Evolutionary conservation across 2,329 filamentous ascomycete species (phyloP), one percentile per base, ranked within the genome.

Genomic region (Hypoxylon sp.): DNA sequence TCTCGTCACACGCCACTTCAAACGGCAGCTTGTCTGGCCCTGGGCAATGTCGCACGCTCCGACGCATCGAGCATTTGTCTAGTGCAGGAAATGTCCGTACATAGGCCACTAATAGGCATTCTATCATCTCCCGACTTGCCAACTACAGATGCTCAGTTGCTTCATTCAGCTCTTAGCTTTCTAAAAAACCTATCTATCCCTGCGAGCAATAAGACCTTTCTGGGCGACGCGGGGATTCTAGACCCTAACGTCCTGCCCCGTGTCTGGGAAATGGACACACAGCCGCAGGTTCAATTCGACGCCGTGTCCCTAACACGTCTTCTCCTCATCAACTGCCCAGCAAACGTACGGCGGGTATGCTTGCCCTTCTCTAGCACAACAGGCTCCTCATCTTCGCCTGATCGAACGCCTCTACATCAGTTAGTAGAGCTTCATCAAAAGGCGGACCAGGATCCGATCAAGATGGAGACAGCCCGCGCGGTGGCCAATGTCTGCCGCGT

Each of bases 181-280:
- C 83, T 90, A 65, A 90, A 89, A 76, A 91, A 91, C 75, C 84
- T 91, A 7, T 86, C 88, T 25, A 87, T 91, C 55, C 86, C 88
- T 0, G 62, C 78, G 0, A 74, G 76, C 25, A 90, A 90, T 77
- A 90, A 89, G 75, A 68, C 80, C 2, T 51, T 78, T 0, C 80
- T 91, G 1, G 84, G 84, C 14, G 77, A 78, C 4, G 75, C 79
- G 2, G 77, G 78, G 0, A 77, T 90, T 1, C 79, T 90, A 2
- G 79, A 82, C 5, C 72, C 79, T 0, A 61, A 71, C 2, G 78
- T 83, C 32, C 80, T 90, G 1, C 87, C 88, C 0, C 82, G 83
- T 1, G 80, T 90, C 55, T 88, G 87, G 83, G 75, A 79, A 9
- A 76, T 87, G 25, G 85, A 87, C 62, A 80, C 82, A 0, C 80